These are phyloP conservation scores for Centaurea solstitialis DNA, from an alignment of 129 eudicot genomes.

Conservation along the genomic window DNA sequence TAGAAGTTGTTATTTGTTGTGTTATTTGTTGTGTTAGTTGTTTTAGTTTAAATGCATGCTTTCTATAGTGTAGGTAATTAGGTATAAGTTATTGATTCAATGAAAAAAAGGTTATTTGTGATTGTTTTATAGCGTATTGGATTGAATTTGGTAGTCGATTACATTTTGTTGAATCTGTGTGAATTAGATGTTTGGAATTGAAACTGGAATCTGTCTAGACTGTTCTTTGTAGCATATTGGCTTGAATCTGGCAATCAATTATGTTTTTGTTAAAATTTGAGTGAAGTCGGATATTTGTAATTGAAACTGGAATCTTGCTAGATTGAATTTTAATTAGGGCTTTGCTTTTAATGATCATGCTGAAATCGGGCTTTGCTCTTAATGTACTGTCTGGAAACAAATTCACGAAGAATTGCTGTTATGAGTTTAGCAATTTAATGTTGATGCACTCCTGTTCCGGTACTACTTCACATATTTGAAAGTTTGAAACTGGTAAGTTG, in stretches of 20 bases:
- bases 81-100: background rate
- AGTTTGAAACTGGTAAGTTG: too few species aligned
- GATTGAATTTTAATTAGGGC: background rate
- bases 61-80: background rate
- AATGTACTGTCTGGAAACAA: background rate
- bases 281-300: background rate
- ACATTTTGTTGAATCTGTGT: background rate
- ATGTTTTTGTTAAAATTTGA: background rate
- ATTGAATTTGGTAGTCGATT: background rate
- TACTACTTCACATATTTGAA: too few species aligned
- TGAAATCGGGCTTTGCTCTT: background rate
- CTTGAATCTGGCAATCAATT: background rate
- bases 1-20: background rate
- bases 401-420: background rate
- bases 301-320: background rate
- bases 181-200: background rate
- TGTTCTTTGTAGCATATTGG: background rate
- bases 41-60: background rate
- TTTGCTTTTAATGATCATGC: background rate
- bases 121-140: background rate
- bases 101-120: background rate
- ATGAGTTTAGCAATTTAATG: background rate
- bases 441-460: too few species aligned
- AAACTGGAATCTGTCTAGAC: background rate
- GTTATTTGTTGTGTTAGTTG: background rate